Conservation (phyloP, 495 filamentous ascomycete genomes). For the Podospora pseudoanserina region DNA sequence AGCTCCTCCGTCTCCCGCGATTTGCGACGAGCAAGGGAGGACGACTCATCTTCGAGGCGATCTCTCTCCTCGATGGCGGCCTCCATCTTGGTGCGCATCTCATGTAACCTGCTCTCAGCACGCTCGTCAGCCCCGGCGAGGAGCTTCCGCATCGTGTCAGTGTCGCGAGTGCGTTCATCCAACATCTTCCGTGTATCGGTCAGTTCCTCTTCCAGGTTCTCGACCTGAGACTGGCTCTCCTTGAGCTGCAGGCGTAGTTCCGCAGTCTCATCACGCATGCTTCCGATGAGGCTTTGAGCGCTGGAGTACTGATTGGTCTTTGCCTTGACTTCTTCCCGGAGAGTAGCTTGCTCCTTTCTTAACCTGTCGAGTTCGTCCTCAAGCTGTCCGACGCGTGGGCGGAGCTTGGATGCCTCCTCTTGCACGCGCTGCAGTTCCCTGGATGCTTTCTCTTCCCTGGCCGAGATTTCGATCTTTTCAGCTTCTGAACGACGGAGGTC, state of each 20-base stretch:
- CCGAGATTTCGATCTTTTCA: conserved; percentile 71
- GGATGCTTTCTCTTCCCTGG: conserved; percentile 62
- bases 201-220: conserved; percentile 90
- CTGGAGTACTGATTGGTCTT: conserved; percentile 81
- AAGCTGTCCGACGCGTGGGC: conserved; percentile 60
- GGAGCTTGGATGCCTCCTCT: conserved; percentile 63
- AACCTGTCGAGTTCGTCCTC: conserved; percentile 67
- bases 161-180: conserved; percentile 88
- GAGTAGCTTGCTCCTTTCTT: conserved; percentile 57
- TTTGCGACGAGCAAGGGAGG: conserved; percentile 66
- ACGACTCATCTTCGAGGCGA: conserved; percentile 85
- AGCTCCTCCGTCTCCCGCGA: conserved; percentile 86
- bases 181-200: conserved; percentile 83
- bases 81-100: conserved; percentile 88
- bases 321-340: conserved; percentile 77
- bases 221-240: conserved; percentile 75
- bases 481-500: conserved; percentile 71
- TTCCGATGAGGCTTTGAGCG: conserved; percentile 79
- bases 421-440: conserved; percentile 66
- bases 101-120: conserved; percentile 72
- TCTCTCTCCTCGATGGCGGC: conserved; percentile 86
- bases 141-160: conserved; percentile 88
- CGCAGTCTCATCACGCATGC: conserved; percentile 85
- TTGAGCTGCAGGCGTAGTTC: conserved; percentile 93
- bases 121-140: conserved; percentile 82